Evolutionary conservation across 2,329 filamentous ascomycete genomes (phyloP).

Genomic region (Aspergillus sp.): DNA sequence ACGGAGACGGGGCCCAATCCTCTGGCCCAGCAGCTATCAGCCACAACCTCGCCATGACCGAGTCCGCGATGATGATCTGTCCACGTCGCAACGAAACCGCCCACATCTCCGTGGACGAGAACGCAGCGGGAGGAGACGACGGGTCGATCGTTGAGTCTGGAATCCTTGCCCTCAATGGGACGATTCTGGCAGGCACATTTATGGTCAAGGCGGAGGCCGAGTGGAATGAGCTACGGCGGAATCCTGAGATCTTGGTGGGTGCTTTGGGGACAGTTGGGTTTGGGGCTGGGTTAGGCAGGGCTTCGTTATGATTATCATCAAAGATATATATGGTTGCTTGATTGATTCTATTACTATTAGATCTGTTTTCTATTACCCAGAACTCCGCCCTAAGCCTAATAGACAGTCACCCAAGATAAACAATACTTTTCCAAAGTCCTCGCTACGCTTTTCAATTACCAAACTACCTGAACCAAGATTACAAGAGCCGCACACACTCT

Average conservation of each 20-base stretch:
- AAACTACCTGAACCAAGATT: too few species aligned
- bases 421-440: too few species aligned
- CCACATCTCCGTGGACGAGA: constrained; percentile 31
- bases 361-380: too few species aligned
- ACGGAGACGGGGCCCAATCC: constrained; percentile 3
- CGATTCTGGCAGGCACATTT: constrained; percentile 48
- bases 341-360: too few species aligned
- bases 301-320: not conserved
- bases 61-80: constrained; percentile 45
- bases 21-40: constrained; percentile 41
- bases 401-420: too few species aligned
- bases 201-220: constrained; percentile 51
- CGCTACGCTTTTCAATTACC: too few species aligned
- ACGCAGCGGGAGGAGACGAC: constrained; percentile 25
- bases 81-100: constrained; percentile 42
- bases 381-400: too few species aligned
- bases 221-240: constrained; percentile 42
- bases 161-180: constrained; percentile 48
- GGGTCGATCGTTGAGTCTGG: constrained; percentile 24
- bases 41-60: constrained; percentile 53
- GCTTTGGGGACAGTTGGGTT: constrained; percentile 39
- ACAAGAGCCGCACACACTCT: too few species aligned
- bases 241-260: constrained; percentile 34
- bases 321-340: too few species aligned
- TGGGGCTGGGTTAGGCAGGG: constrained; percentile 8